Percentiles rank a stretch among this genome's conserved stretches.
phyloP scores from a whole-genome alignment of 305 asterid species.

The Fraxinus angustifolia region DNA sequence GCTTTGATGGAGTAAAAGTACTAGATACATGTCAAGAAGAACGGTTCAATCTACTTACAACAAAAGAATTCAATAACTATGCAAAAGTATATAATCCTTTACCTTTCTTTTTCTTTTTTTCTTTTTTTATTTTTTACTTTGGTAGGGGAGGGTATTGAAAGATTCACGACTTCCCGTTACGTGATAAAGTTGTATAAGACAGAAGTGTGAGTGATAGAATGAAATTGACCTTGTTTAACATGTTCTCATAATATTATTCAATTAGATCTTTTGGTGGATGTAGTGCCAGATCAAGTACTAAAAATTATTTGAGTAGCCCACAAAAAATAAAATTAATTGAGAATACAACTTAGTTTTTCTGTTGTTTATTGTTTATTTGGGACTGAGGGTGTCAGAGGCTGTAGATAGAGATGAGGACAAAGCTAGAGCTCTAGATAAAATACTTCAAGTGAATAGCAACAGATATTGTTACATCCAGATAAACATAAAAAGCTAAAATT shows the following conservation, averaged over 20 bases:
- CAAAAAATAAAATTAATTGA: not conserved
- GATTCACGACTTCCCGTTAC: not conserved
- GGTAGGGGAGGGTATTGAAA: not conserved
- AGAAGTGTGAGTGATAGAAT: not conserved
- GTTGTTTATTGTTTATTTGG: not conserved
- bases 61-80: not conserved
- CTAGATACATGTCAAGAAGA: not conserved
- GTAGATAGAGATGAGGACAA: not conserved
- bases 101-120: not conserved
- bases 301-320: not conserved
- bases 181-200: not conserved
- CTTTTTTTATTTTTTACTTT: not conserved
- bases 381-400: not conserved
- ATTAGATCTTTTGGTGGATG: not conserved
- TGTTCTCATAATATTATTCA: not conserved
- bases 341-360: not conserved
- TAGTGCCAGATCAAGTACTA: not conserved
- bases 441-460: not conserved
- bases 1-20: slow-evolving; percentile 1
- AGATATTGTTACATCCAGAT: slow-evolving; percentile 5
- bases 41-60: slow-evolving; percentile 15
- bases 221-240: not conserved
- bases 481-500: slow-evolving; percentile 16
- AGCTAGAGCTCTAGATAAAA: not conserved
- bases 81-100: not conserved